phyloP scores from a whole-genome alignment of 108 stramenopile genomes.

The Parietichytrium sp. region DNA sequence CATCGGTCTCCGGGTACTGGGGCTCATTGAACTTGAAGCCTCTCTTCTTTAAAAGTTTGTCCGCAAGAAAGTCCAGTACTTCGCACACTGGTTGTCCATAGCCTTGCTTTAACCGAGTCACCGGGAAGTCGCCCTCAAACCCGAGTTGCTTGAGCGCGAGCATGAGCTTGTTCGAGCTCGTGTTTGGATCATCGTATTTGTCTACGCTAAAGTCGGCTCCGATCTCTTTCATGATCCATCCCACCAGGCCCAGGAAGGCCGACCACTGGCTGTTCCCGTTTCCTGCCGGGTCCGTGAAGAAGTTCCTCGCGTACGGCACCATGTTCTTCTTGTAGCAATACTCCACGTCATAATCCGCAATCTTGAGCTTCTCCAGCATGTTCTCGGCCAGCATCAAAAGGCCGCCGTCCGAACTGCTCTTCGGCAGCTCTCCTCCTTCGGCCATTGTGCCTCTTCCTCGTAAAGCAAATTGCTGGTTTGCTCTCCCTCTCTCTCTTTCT shows the following conservation, averaged over 20 bases:
- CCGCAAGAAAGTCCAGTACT: conserved; percentile 61
- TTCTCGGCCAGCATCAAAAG: conserved; percentile 52
- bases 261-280: conserved; percentile 47
- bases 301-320: not conserved
- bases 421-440: too few species aligned
- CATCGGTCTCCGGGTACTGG: conserved; percentile 50
- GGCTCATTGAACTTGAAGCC: conserved; percentile 49
- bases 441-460: too few species aligned
- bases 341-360: conserved; percentile 51
- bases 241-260: conserved; percentile 1
- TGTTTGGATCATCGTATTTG: conserved; percentile 65
- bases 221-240: conserved; percentile 37
- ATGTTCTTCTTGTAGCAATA: not conserved
- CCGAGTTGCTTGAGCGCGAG: conserved; percentile 54
- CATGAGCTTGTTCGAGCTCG: conserved; percentile 62
- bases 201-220: conserved; percentile 55
- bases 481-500: too few species aligned
- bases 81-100: conserved; percentile 59
- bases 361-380: conserved; percentile 59
- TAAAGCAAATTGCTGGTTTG: too few species aligned
- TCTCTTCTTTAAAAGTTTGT: conserved; percentile 46
- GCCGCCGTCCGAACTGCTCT: conserved; percentile 43
- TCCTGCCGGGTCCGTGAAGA: conserved; percentile 6
- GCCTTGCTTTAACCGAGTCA: conserved; percentile 54
- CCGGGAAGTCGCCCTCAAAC: conserved; percentile 58